Conservation (phyloP, 495 filamentous ascomycete genomes). For the Penicillium lagena region DNA sequence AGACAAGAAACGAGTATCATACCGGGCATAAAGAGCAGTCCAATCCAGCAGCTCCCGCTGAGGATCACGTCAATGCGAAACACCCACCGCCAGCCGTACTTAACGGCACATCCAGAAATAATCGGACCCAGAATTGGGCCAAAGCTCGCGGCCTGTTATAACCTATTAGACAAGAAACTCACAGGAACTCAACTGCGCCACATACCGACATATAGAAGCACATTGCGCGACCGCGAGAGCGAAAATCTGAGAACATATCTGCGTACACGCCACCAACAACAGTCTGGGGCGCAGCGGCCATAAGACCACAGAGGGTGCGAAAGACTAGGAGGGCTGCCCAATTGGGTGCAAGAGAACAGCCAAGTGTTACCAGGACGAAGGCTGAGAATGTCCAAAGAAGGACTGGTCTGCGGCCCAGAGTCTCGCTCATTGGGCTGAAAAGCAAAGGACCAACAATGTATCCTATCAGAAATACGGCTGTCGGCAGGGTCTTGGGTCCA, state of each 20-base stretch:
- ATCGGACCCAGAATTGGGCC: constrained; percentile 64
- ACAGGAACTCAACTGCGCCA: neutral
- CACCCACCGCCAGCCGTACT: constrained; percentile 60
- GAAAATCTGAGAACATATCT: constrained; percentile 57
- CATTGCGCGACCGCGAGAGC: constrained; percentile 61
- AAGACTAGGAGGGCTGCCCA: constrained; percentile 64
- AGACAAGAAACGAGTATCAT: constrained; percentile 14
- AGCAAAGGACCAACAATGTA: constrained; percentile 60
- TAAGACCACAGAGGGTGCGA: constrained; percentile 57
- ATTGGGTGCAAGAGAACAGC: constrained; percentile 60
- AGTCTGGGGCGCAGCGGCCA: constrained; percentile 61
- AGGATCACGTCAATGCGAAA: constrained; percentile 59
- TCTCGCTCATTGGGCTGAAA: constrained; percentile 66
- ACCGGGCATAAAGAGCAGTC: constrained; percentile 41
- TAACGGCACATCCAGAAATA: constrained; percentile 55
- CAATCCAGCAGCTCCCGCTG: constrained; percentile 37
- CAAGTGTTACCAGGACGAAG: constrained; percentile 64
- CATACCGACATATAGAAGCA: constrained; percentile 65
- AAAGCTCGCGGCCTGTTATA: constrained; percentile 50
- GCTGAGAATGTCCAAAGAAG: constrained; percentile 54
- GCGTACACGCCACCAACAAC: constrained; percentile 69
- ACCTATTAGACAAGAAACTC: neutral
- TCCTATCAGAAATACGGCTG: constrained; percentile 67
- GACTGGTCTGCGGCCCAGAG: constrained; percentile 58
- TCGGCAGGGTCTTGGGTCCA: constrained; percentile 57